These are phyloP conservation scores for Carex myosuroides DNA, from an alignment of 176 grass and related monocot species.

Conservation along the genomic window DNA sequence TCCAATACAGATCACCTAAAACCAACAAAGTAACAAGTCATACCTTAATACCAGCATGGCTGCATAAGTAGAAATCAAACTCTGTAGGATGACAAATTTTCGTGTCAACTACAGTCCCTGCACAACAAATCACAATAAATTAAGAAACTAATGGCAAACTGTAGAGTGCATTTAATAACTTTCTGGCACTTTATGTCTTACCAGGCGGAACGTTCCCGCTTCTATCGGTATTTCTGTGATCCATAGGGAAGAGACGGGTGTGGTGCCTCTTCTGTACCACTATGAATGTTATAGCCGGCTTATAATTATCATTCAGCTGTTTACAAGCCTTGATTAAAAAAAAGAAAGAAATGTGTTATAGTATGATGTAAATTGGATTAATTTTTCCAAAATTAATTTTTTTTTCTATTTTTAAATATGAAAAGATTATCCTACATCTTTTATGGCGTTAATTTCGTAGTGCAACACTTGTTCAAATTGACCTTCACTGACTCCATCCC, in stretches of 20 bases:
- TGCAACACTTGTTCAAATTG: slow-evolving; percentile 58
- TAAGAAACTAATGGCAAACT: neutral
- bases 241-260: slow-evolving; percentile 49
- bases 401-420: neutral
- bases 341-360: neutral
- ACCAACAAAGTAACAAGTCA: neutral
- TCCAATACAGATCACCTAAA: neutral
- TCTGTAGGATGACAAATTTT: slow-evolving; percentile 70
- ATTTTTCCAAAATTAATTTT: neutral
- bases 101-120: slow-evolving; percentile 67
- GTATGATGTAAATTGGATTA: neutral
- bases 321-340: slow-evolving; percentile 48
- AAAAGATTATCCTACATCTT: slow-evolving; percentile 10
- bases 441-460: slow-evolving; percentile 50
- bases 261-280: slow-evolving; percentile 85
- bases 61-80: slow-evolving; percentile 77
- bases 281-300: slow-evolving; percentile 61
- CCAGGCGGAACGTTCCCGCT: slow-evolving; percentile 53
- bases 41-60: slow-evolving; percentile 72
- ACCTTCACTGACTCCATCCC: slow-evolving; percentile 81
- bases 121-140: neutral
- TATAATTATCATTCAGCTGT: slow-evolving; percentile 33
- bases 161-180: neutral
- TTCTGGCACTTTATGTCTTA: neutral
- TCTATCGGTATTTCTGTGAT: neutral